Base-by-base conservation (phyloP, 1,284 basidiomycete genomes). In the Cutaneotrichosporon sp. region DNA sequence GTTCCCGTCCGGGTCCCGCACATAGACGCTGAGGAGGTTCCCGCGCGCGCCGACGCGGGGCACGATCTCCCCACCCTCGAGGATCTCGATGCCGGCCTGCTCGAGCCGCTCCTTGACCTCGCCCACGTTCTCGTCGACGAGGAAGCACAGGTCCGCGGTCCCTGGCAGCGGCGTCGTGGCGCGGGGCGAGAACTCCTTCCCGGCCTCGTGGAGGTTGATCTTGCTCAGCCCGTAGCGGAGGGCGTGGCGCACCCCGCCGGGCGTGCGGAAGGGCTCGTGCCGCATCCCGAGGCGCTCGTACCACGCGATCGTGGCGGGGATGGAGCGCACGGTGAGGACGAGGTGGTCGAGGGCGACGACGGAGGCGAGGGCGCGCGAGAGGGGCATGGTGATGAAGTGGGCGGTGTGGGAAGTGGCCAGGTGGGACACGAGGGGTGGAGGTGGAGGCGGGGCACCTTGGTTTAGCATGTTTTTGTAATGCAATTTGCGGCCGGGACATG, bases 51-150 rank as follows among this genome's bases (percentile, higher is more conserved):
- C 67, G 0, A 63, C 65, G 8, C 65, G 25, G 7, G 52, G 24
- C 14, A 71, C 69, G 49, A 72, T 69, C 11, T 62, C 63, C 42
- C 64, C 66, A 7, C 62, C 73, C 56, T 72, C 70, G 22, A 66
- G 51, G 10, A 63, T 43, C 25, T 53, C 53, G 13, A 66, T n/a
- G 16, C 59, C 62, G 18, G 27, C 54, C 10, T 25, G 31, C 54
- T 56, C 46, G 4, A 66, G 58, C 0, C 56, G 47, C 18, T 14
- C 6, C 46, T 46, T 36, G 4, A 63, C 65, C 8, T 24, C 54
- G 3, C 55, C 53, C 14, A 66, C 65, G 25, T 31, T 8, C 10
- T 66, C 62, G 25, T 47, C 27, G 5, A 60, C 52, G 14, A 63
- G 6, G 29, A 66, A 63, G 43, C 65, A 66, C 43, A 66, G 50